Evolutionary conservation across 2,329 filamentous ascomycete species (phyloP), one percentile per base, ranked within the genome.

Genomic region (Penicillium sp.): DNA sequence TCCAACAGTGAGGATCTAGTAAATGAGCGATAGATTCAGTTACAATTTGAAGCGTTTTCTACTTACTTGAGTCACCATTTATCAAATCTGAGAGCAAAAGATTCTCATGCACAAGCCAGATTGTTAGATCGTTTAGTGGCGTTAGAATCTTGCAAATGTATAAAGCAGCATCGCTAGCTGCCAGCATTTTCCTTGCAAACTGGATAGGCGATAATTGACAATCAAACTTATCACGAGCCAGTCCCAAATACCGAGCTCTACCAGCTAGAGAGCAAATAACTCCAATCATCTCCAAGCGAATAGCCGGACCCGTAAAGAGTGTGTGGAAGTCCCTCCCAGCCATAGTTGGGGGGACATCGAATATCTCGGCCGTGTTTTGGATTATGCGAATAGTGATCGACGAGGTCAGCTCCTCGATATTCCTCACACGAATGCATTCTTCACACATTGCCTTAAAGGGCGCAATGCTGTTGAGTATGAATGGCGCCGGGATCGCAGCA

Each of bases 221-320:
- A 3, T 57, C 41, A 7, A 64, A 64, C 20, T 54, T 66, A 6
- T 64, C 61, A 25, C 60, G 55, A 3, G 64, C 62, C 2, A 71
- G 61, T 22, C 69, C 69, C 14, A 69, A 63, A 38, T 65, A 58
- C 15, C 59, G 61, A 10, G 67, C 65, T 15, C 66, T 64, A n/a
- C 76, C 78, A 2, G 78, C 76, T 5, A 74, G 69, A 28, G 75
- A 69, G 39, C 76, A 71, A 5, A 79, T 59, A 11, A 74, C 67
- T 0, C 74, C 77, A 11, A 79, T 68, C 4, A 73, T 73, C 38
- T 80, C 77, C 5, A 79, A 63, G 1, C 78, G 74, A 38, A 78
- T 61, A 17, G 73, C 70, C 14, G 69, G 63, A 0, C 76, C 77
- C 0, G 76, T 78, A 55, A 73, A 78, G 1, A 77, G 58, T 15